Evolutionary conservation across 371 early-diverging fungal species (phyloP), one percentile per base, ranked within the genome.

Genomic region (Apophysomyces trapeziformis): DNA sequence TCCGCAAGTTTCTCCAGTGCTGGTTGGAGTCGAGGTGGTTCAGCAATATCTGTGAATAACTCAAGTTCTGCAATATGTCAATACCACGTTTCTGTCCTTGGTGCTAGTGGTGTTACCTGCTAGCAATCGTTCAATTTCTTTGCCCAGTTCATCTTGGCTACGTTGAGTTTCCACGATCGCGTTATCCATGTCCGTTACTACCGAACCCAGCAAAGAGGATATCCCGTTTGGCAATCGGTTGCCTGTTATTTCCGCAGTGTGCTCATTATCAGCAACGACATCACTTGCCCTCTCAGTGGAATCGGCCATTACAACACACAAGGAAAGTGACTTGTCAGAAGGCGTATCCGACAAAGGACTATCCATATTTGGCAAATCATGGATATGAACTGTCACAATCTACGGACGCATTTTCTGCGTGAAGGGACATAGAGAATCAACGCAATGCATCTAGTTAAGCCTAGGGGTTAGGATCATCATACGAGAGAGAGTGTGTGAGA

Each of bases 111-210:
- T 39, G 66, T 44, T 79, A 84, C 87, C 87, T 64, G 85, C 79
- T 60, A 82, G 69, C 16, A 87, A 59, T 8, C 84, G 79, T 46
- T 85, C 87, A 66, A 87, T 85, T 67, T 87, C 87, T 62, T 85
- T 80, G 32, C 82, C 78, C 32, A 87, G 74, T 6, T 85, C 84
- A 32, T 74, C 67, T 62, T 87, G 87, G 38, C 85, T 85, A 61
- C 79, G 74, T 61, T 83, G 79, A 3, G 80, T 78, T n/a, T 79
- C 75, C 26, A 75, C 63, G 26, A 87, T 80, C 6, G 82, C 78
- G 50, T 80, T 77, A 58, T 87, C 86, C 71, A 85, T 85, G 60
- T 85, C 85, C 14, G 76, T 64, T 0, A 85, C 74, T 13, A 85
- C 69, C 37, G 87, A 84, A 5, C 79, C 82, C 11, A 87, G 60